Evolutionary conservation across 208 protist species (phyloP).

Genomic region (Acanthamoeba healyi): DNA sequence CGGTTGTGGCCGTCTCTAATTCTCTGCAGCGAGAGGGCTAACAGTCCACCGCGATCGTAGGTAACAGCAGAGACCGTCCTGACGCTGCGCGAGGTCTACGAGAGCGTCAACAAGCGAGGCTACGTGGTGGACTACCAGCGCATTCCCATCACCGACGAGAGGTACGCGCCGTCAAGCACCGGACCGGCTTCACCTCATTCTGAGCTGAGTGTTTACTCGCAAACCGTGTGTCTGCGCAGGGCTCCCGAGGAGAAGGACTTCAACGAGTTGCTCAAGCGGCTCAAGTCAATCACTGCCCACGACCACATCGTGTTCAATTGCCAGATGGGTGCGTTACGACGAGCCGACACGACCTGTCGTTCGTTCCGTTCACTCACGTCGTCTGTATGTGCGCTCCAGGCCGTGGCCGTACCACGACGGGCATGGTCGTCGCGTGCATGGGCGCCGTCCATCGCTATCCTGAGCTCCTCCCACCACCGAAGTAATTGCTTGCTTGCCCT

Average conservation of each 20-base stretch:
- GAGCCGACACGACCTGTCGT: neutral
- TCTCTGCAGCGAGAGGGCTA: no score
- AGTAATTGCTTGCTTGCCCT: neutral
- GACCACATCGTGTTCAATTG: conserved; percentile 68
- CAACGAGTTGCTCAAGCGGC: conserved; percentile 34
- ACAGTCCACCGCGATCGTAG: no score
- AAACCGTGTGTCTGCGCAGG: conserved; percentile 10
- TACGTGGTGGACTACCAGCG: conserved; percentile 74
- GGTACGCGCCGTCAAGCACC: conserved; percentile 64
- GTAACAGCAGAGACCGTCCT: conserved; percentile 44
- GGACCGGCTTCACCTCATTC: conserved; percentile 49
- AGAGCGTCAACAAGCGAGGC: conserved; percentile 69
- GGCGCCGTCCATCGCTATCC: neutral
- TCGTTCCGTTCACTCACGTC: neutral
- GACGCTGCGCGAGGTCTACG: conserved; percentile 77
- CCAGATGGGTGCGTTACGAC: conserved; percentile 74
- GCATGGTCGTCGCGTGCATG: conserved; percentile 74
- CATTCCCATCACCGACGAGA: conserved; percentile 85
- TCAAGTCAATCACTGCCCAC: neutral
- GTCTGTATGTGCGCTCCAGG: neutral
- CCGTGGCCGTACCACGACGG: conserved; percentile 67
- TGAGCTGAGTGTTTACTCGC: conserved; percentile 65
- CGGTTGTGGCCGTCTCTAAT: neutral
- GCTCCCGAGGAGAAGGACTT: conserved; percentile 77
- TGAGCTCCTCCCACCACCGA: neutral